Conservation (phyloP, 495 filamentous ascomycete genomes). For the Xylaria acuta region DNA sequence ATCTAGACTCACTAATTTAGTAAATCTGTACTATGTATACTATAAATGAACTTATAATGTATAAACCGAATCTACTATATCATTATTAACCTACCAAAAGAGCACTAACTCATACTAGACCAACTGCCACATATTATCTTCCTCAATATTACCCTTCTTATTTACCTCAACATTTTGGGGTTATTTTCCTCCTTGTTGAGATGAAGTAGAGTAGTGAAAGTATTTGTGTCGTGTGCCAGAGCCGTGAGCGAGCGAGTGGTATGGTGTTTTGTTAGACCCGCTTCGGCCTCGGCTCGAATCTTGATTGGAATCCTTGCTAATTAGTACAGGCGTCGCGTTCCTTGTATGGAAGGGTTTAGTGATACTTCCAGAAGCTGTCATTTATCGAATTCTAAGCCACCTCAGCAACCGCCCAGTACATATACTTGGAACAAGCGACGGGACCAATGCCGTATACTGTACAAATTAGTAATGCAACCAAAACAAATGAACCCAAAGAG, state of each 20-base stretch:
- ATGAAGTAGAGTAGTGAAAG: background rate
- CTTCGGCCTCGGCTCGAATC: background rate
- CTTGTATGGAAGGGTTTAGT: constrained; percentile 17
- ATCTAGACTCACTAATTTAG: too few species aligned
- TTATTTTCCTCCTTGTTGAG: background rate
- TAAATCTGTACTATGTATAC: too few species aligned
- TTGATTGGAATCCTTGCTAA: constrained; percentile 21
- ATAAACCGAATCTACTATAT: background rate
- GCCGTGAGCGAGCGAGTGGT: background rate
- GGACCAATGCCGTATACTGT: background rate
- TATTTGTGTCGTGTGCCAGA: background rate
- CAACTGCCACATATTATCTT: background rate
- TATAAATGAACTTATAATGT: too few species aligned
- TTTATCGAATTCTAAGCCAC: constrained; percentile 17
- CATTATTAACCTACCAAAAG: background rate
- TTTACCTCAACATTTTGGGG: background rate
- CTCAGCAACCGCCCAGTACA: background rate
- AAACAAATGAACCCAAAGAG: background rate
- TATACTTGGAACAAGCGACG: background rate
- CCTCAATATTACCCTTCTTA: background rate
- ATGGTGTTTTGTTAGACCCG: background rate
- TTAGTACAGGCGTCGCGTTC: constrained; percentile 7
- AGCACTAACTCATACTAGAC: background rate
- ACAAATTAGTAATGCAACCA: background rate
- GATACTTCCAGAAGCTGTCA: constrained; percentile 19